Percentiles rank a stretch among this genome's conserved stretches.
Evolutionary conservation across 441 rosid genomes (phyloP).

Genomic region (Dalechampia spathulata): DNA sequence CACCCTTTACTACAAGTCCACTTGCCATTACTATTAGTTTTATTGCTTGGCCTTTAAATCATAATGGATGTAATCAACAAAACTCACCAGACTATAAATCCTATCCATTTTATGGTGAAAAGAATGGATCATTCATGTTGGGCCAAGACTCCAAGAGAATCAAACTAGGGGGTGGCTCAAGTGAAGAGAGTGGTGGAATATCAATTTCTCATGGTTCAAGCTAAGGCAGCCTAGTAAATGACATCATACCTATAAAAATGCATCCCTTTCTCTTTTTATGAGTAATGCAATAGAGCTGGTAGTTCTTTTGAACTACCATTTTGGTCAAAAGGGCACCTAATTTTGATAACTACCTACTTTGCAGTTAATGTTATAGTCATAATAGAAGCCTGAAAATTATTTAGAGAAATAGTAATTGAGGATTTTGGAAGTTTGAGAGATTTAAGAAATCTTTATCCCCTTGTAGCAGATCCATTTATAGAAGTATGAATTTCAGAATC

Average conservation of each 20-base stretch:
- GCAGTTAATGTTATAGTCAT: constrained; percentile 28
- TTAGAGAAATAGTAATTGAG: constrained; percentile 56
- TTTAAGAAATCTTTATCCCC: constrained; percentile 57
- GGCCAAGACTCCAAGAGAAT: constrained; percentile 31
- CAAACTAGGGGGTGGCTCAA: constrained; percentile 35
- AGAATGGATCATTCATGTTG: constrained; percentile 23
- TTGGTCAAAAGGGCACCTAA: constrained; percentile 16
- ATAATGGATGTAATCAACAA: constrained; percentile 39
- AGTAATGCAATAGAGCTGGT: constrained; percentile 16
- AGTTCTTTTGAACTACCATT: constrained; percentile 24
- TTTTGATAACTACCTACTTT: constrained; percentile 28
- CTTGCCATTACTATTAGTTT: constrained; percentile 54
- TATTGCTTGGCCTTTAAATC: constrained; percentile 59
- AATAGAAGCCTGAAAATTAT: constrained; percentile 35
- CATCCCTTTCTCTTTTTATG: constrained; percentile 19
- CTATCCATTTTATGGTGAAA: constrained; percentile 26
- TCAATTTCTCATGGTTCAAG: constrained; percentile 78
- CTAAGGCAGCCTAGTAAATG: constrained; percentile 51
- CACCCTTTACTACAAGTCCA: constrained; percentile 41
- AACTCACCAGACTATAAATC: constrained; percentile 39
- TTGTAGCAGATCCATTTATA: constrained; percentile 32
- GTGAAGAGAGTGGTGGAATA: constrained; percentile 62
- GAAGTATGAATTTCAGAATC: constrained; percentile 49
- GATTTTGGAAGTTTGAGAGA: constrained; percentile 88
- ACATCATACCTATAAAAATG: too few relatives aligned